Percentiles rank a stretch among this genome's conserved stretches.
Conservation (phyloP, 2,329 filamentous ascomycete species). For the Diaporthe nobilis region DNA sequence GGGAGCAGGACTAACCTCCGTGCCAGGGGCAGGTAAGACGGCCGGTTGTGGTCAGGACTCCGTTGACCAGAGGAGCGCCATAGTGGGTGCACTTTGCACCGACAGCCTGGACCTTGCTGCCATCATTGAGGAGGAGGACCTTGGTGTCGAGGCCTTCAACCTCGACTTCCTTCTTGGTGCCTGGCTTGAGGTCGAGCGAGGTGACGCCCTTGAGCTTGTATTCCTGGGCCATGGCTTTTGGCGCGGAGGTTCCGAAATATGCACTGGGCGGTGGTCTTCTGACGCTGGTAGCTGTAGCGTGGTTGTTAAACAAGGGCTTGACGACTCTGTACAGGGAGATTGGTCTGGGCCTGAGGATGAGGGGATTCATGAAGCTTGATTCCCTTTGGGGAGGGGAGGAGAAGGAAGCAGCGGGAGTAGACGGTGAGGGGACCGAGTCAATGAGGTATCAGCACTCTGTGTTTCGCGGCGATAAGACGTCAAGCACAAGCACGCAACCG, state of each 20-base stretch:
- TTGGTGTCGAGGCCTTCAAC: conserved; percentile 93
- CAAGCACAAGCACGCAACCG: conserved; percentile 11
- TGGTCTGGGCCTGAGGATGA: conserved; percentile 19
- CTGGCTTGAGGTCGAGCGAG: conserved; percentile 80
- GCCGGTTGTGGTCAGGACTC: conserved; percentile 85
- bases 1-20: conserved; percentile 72
- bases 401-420: background rate
- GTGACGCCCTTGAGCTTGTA: conserved; percentile 83
- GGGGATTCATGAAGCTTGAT: conserved; percentile 35
- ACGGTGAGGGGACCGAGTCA: conserved; percentile 25
- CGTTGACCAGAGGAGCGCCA: conserved; percentile 89
- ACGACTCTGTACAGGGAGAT: conserved; percentile 19
- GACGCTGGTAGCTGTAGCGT: background rate
- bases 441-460: conserved; percentile 12
- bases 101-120: conserved; percentile 82
- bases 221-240: conserved; percentile 66
- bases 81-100: conserved; percentile 92
- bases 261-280: background rate
- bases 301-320: conserved; percentile 13
- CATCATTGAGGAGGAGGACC: conserved; percentile 85
- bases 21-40: conserved; percentile 96
- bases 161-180: conserved; percentile 90
- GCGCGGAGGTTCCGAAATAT: conserved; percentile 36
- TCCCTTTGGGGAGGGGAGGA: background rate
- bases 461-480: background rate